Evolutionary conservation across 2,329 filamentous ascomycete species (phyloP).

Genomic region (Penicillium digitatum): DNA sequence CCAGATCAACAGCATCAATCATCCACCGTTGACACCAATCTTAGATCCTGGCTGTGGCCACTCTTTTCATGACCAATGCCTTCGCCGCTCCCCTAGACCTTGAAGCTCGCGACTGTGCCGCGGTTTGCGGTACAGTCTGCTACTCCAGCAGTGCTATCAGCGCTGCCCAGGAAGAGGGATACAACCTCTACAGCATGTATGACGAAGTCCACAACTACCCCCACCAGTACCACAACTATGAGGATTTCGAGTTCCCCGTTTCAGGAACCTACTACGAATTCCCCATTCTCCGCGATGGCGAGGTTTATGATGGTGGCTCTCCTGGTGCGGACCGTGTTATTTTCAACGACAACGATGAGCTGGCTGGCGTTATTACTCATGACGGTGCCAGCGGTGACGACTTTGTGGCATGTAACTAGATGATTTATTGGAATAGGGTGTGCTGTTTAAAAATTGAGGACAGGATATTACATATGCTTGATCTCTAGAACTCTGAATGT

Average conservation of each 20-base stretch:
- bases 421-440: neutral
- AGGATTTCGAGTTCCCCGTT: conserved; percentile 59
- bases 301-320: conserved; percentile 55
- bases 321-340: conserved; percentile 66
- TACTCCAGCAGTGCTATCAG: conserved; percentile 52
- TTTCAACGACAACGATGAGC: conserved; percentile 54
- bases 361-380: conserved; percentile 65
- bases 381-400: conserved; percentile 64
- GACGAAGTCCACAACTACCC: conserved; percentile 49
- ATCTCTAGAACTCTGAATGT: conserved; percentile 7
- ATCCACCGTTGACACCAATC: neutral
- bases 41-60: conserved; percentile 18
- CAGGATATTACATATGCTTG: neutral
- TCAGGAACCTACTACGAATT: conserved; percentile 61
- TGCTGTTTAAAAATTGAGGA: conserved; percentile 38
- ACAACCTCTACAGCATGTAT: conserved; percentile 46
- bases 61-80: conserved; percentile 22
- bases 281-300: conserved; percentile 51
- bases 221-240: conserved; percentile 59
- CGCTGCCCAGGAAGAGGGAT: conserved; percentile 51
- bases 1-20: neutral
- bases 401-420: conserved; percentile 58
- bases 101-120: conserved; percentile 44
- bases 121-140: conserved; percentile 52
- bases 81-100: conserved; percentile 31